Evolutionary conservation across 108 stramenopile species (phyloP).

Genomic region (Fragilaria crotonensis): DNA sequence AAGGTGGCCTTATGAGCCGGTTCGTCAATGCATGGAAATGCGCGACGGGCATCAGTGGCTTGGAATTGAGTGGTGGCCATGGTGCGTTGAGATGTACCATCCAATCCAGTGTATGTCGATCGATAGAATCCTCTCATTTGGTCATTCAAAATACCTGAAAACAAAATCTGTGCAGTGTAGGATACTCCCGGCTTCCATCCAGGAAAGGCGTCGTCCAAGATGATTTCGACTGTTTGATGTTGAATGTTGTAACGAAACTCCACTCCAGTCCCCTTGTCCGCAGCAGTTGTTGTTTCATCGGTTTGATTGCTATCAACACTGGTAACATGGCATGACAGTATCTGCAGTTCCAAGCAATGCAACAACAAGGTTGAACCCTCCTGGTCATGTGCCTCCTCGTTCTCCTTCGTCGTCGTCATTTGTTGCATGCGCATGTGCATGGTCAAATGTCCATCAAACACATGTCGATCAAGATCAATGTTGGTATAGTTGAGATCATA

Average conservation of each 20-base stretch:
- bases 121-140: slow-evolving; percentile 28
- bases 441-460: not conserved
- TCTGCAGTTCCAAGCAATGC: slow-evolving; percentile 7
- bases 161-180: slow-evolving; percentile 8
- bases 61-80: slow-evolving; percentile 37
- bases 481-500: not conserved
- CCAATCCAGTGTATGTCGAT: slow-evolving; percentile 11
- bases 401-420: not conserved
- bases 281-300: not conserved
- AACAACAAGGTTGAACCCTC: not conserved
- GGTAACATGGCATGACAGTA: not conserved
- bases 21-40: slow-evolving; percentile 34
- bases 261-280: no score
- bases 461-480: not conserved
- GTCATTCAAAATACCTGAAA: slow-evolving; percentile 26
- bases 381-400: not conserved
- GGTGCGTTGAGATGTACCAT: slow-evolving; percentile 7
- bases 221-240: slow-evolving; percentile 4
- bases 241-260: slow-evolving; percentile 14
- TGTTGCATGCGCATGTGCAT: not conserved
- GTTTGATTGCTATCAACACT: not conserved
- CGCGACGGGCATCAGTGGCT: slow-evolving; percentile 27
- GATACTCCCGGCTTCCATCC: not conserved
- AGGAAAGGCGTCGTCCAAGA: slow-evolving; percentile 1
- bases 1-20: slow-evolving; percentile 39